Conservation (phyloP, 352 stramenopile species). For the Phytophthora sp. region DNA sequence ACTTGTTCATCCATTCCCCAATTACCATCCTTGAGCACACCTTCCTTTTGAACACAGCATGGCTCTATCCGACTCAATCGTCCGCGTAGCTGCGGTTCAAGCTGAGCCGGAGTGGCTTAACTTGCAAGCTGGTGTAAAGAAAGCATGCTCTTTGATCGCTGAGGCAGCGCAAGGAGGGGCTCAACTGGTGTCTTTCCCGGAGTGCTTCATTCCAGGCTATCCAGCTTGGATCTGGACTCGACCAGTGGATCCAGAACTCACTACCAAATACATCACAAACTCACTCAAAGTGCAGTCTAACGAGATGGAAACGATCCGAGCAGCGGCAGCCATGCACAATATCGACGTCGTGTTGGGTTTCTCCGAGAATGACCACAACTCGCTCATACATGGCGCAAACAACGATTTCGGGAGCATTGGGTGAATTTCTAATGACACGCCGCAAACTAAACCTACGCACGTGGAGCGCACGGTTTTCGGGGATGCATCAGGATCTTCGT, state of each 20-base stretch:
- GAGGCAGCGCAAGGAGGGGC: constrained; percentile 19
- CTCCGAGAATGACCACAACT: constrained; percentile 38
- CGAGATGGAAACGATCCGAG: constrained; percentile 32
- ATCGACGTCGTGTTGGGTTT: constrained; percentile 33
- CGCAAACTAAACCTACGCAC: constrained; percentile 37
- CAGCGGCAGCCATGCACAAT: constrained; percentile 22
- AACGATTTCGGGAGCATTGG: constrained; percentile 18
- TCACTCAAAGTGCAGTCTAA: constrained; percentile 22
- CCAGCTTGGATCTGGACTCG: constrained; percentile 24
- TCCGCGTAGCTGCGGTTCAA: constrained; percentile 22
- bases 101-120: constrained; percentile 28
- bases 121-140: constrained; percentile 13
- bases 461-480: constrained; percentile 27
- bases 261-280: constrained; percentile 23
- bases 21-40: background rate
- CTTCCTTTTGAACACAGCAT: no score
- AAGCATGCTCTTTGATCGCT: constrained; percentile 25
- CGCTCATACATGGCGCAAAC: constrained; percentile 32
- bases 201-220: constrained; percentile 28
- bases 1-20: constrained; percentile 15
- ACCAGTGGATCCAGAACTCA: constrained; percentile 16
- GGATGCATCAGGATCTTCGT: constrained; percentile 19
- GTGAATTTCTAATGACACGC: constrained; percentile 32
- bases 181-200: constrained; percentile 19
- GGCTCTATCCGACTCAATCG: background rate